Conservation (phyloP, 345 rosid genomes). For the Eucalyptus curtisii region DNA sequence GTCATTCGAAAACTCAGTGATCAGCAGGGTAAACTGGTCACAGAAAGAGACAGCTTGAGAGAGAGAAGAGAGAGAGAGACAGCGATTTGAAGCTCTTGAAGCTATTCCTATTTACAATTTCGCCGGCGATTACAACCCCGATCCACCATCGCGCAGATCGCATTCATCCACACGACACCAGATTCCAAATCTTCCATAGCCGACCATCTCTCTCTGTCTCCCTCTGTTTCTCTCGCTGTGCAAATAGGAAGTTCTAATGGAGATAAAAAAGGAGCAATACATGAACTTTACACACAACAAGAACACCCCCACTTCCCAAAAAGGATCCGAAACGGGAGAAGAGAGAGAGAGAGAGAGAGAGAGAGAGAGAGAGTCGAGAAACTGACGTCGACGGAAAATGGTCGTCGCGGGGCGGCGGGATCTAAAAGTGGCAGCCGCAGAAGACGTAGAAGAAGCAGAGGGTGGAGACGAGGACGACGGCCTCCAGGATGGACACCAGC, state of each 20-base stretch:
- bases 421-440: conserved; percentile 27
- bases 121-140: background rate
- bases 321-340: background rate
- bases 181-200: background rate
- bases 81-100: background rate
- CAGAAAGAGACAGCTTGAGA: background rate
- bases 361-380: background rate
- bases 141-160: background rate
- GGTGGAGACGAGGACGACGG: conserved; percentile 14
- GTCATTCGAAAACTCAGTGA: background rate
- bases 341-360: too few species aligned
- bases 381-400: background rate
- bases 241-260: background rate
- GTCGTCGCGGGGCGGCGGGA: background rate
- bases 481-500: conserved; percentile 19
- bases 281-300: background rate
- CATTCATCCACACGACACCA: background rate
- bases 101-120: background rate
- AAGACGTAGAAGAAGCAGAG: conserved; percentile 31
- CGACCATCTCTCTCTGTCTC: background rate
- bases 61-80: background rate
- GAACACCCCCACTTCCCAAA: background rate
- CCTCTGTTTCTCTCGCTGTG: background rate
- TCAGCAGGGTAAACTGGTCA: background rate
- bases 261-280: background rate